A percentile compares a stretch with the other conserved stretches of the same genome.
These are phyloP conservation scores for Sutorius eximius DNA, from an alignment of 1,284 basidiomycete species.

Conservation along the genomic window DNA sequence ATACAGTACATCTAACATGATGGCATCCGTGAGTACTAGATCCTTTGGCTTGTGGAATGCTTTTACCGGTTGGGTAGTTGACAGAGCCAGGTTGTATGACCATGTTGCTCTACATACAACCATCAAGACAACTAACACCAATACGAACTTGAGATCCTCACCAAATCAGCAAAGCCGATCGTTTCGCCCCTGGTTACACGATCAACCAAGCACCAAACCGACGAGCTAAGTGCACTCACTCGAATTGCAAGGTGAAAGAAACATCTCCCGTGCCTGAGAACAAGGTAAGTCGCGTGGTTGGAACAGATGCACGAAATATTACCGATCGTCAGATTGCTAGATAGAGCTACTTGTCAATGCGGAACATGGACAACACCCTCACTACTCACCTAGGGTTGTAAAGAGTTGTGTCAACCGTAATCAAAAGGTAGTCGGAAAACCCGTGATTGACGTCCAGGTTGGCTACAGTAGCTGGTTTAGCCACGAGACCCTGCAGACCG, in stretches of 20 bases:
- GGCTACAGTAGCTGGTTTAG: conserved; percentile 58
- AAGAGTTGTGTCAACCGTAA: conserved; percentile 59
- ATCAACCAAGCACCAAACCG: background rate
- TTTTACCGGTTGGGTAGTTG: conserved; percentile 52
- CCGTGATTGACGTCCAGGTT: conserved; percentile 73
- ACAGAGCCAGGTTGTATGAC: conserved; percentile 56
- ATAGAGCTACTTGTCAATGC: conserved; percentile 10
- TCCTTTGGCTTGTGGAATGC: background rate
- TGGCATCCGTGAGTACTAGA: background rate
- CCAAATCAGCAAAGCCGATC: conserved; percentile 64
- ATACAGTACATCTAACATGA: conserved; percentile 56
- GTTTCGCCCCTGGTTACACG: conserved; percentile 41
- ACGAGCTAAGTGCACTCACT: conserved; percentile 38
- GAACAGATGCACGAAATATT: conserved; percentile 12
- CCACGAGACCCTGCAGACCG: conserved; percentile 68
- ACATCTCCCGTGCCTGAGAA: conserved; percentile 60
- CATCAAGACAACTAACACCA: conserved; percentile 20
- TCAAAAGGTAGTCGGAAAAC: conserved; percentile 67
- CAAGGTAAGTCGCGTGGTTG: conserved; percentile 3
- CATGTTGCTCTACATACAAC: conserved; percentile 44
- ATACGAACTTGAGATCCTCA: conserved; percentile 30
- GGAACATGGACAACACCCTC: background rate
- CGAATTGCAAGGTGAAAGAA: conserved; percentile 58
- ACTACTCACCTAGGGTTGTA: conserved; percentile 59
- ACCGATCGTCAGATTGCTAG: conserved; percentile 71